A percentile compares a stretch with the other conserved stretches of the same genome.
Conservation (phyloP, 805 yeast genomes). For the Wickerhamomyces chambardii region DNA sequence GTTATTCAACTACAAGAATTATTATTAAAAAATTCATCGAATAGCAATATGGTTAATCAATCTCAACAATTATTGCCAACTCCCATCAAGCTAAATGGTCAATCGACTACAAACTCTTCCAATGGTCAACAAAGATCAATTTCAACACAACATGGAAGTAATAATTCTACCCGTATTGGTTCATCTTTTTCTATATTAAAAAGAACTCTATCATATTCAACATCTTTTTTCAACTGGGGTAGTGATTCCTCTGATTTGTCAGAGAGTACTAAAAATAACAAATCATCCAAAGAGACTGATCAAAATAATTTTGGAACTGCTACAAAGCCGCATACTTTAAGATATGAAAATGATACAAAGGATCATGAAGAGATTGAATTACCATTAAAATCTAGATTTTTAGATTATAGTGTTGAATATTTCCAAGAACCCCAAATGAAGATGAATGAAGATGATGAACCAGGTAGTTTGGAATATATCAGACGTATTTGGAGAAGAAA, state of each 20-base stretch:
- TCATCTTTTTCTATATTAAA: slow-evolving; percentile 8
- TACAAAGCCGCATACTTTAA: slow-evolving; percentile 48
- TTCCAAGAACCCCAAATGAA: slow-evolving; percentile 96
- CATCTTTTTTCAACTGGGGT: slow-evolving; percentile 16
- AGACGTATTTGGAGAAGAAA: slow-evolving; percentile 83
- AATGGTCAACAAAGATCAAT: slow-evolving; percentile 9
- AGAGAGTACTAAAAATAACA: slow-evolving; percentile 4
- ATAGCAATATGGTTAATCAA: slow-evolving; percentile 6
- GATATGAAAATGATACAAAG: slow-evolving; percentile 23
- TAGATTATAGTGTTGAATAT: slow-evolving; percentile 75
- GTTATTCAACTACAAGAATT: slow-evolving; percentile 61
- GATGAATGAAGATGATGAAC: slow-evolving; percentile 76
- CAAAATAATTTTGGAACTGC: slow-evolving; percentile 24
- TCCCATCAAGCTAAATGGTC: slow-evolving; percentile 23
- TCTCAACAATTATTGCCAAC: slow-evolving; percentile 29
- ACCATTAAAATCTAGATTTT: slow-evolving; percentile 53
- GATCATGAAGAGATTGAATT: slow-evolving; percentile 24
- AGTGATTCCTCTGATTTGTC: slow-evolving; percentile 13
- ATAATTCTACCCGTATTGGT: background rate
- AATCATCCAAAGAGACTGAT: background rate
- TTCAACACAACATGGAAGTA: slow-evolving; percentile 3
- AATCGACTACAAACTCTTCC: slow-evolving; percentile 18
- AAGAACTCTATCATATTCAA: slow-evolving; percentile 19
- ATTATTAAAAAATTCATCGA: slow-evolving; percentile 30
- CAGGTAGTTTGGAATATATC: slow-evolving; percentile 82